These are phyloP conservation scores for Codiaeum variegatum DNA, from an alignment of 441 rosid genomes.

Conservation along the genomic window DNA sequence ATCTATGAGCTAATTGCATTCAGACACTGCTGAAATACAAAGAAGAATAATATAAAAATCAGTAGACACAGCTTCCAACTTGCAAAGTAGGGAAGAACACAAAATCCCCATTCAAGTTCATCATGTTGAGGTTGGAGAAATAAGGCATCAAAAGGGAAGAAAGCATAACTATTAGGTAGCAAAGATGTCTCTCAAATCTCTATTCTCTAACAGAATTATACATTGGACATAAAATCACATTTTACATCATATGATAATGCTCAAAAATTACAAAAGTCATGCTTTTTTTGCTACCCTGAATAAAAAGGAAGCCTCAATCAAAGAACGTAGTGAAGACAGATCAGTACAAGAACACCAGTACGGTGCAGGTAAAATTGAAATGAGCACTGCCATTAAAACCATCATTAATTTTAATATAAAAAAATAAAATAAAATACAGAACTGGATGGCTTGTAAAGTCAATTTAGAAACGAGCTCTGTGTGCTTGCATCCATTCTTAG, in stretches of 20 bases:
- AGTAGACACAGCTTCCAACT: background rate
- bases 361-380: background rate
- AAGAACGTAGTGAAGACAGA: background rate
- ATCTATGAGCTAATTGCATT: background rate
- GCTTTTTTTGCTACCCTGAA: background rate
- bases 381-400: background rate
- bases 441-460: background rate
- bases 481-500: background rate
- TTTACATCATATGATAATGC: slow-evolving; percentile 4
- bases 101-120: slow-evolving; percentile 9
- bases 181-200: slow-evolving; percentile 2
- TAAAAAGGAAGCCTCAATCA: background rate
- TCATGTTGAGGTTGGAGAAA: background rate
- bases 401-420: background rate
- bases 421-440: background rate
- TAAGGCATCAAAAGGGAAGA: slow-evolving; percentile 5
- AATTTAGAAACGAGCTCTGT: background rate
- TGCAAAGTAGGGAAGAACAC: background rate
- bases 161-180: background rate
- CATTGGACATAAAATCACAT: background rate
- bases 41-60: background rate
- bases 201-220: background rate
- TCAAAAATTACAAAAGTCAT: background rate
- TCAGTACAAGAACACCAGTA: background rate
- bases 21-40: background rate